phyloP scores from a whole-genome alignment of 352 stramenopile genomes.

The Globisporangium acanthophoron region DNA sequence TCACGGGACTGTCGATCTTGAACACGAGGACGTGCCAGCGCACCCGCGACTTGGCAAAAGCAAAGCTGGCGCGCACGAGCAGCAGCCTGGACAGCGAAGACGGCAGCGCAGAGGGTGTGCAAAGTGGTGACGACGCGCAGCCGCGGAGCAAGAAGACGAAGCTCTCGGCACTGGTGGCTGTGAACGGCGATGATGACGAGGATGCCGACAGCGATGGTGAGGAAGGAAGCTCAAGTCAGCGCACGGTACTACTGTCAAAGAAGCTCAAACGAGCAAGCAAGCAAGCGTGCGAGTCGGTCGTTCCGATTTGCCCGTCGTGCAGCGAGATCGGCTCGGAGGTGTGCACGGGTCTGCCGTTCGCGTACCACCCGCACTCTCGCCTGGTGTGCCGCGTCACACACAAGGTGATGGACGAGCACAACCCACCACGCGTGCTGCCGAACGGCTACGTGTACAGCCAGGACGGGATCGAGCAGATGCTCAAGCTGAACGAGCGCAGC shows the following conservation, averaged over 20 bases:
- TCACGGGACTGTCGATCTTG: slow-evolving; percentile 63
- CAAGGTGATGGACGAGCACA: slow-evolving; percentile 82
- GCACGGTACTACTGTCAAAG: slow-evolving; percentile 2
- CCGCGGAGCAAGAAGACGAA: slow-evolving; percentile 50
- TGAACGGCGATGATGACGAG: background rate
- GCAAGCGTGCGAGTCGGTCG: slow-evolving; percentile 2
- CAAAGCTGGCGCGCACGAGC: slow-evolving; percentile 22
- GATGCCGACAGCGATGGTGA: background rate
- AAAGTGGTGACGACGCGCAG: slow-evolving; percentile 19
- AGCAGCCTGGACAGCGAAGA: slow-evolving; percentile 17
- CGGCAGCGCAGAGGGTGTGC: slow-evolving; percentile 7
- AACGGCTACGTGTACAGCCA: slow-evolving; percentile 84
- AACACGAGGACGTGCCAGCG: slow-evolving; percentile 72
- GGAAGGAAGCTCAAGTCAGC: background rate
- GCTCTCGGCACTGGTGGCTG: slow-evolving; percentile 5
- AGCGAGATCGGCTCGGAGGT: slow-evolving; percentile 64
- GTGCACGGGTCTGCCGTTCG: slow-evolving; percentile 52
- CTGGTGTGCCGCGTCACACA: slow-evolving; percentile 78
- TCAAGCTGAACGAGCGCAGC: slow-evolving; percentile 23
- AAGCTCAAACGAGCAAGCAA: background rate
- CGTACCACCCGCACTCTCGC: slow-evolving; percentile 78
- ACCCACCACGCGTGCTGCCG: slow-evolving; percentile 70
- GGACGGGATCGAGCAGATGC: slow-evolving; percentile 58
- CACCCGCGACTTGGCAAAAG: slow-evolving; percentile 32
- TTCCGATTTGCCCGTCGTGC: slow-evolving; percentile 71